Evolutionary conservation across 306 rosid species (phyloP), one percentile per base, ranked within the genome.

Genomic region (Morella rubra): DNA sequence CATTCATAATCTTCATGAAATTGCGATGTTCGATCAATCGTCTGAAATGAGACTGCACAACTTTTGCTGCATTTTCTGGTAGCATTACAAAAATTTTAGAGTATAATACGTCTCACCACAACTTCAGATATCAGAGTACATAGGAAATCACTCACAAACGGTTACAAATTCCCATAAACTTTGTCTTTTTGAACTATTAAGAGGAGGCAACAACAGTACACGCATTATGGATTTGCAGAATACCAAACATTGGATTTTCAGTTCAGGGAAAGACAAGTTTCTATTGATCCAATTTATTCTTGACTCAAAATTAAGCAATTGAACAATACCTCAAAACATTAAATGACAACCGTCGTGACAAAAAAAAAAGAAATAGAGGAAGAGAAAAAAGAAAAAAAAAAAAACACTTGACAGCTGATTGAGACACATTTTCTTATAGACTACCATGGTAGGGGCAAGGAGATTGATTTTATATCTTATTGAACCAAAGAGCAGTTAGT

Each of bases 31-130:
- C 78, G 81, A 81, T 74, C 71, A 82, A 72, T 74, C 88, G 81
- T 84, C 80, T 85, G 82, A 85, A 54, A 80, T 85, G 90, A 44
- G 89, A 81, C 73, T 84, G 95, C 84, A 89, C 86, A 45, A 81
- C 70, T 77, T 76, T 89, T 55, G 90, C 90, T 77, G 93, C 92
- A 77, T 72, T 84, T 83, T 89, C 97, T 93, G 85, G 54, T 77
- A 83, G 76, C 49, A 75, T 73, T 55, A 60, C 2, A 51, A 71
- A 49, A n/a, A 24, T 52, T 73, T 75, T 59, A 81, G 70, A 67
- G 14, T 78, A 77, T 41, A 77, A n/a, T 5, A 72, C 47, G 52
- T 46, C 52, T 59, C 65, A 14, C 32, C 18, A 66, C 59, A 46
- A 62, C 71, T 61, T 54, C 37, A 19, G 59, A 72, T 47, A 61